Evolutionary conservation across 2,329 filamentous ascomycete genomes (phyloP).

Genomic region (Ceratocystis ficicola): DNA sequence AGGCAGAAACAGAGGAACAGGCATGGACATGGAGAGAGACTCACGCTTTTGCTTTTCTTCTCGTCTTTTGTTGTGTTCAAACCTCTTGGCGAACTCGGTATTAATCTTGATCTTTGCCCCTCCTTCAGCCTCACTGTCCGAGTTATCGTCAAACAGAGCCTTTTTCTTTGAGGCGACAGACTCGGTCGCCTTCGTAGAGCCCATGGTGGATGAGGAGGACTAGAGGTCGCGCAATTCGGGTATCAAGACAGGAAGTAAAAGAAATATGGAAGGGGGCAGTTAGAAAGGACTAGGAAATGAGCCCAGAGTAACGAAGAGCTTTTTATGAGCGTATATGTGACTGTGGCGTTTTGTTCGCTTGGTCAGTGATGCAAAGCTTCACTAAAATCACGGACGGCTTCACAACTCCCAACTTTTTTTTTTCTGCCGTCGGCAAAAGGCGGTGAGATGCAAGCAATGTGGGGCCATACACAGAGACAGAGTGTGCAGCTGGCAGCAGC

Average conservation of each 20-base stretch:
- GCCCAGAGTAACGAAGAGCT: background rate
- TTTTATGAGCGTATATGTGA: background rate
- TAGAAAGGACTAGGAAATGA: background rate
- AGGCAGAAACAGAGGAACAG: background rate
- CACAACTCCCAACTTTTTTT: conserved; percentile 14
- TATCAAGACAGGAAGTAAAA: background rate
- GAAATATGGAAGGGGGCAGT: background rate
- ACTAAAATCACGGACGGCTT: conserved; percentile 3
- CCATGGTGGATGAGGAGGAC: background rate
- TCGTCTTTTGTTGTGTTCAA: conserved; percentile 95
- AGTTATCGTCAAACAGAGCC: conserved; percentile 44
- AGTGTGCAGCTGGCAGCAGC: background rate
- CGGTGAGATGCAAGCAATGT: conserved; percentile 11
- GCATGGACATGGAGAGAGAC: conserved; percentile 26
- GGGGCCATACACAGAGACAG: background rate
- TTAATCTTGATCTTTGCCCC: conserved; percentile 64
- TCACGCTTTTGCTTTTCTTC: conserved; percentile 65
- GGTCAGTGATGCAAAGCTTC: background rate
- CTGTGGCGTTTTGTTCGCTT: background rate
- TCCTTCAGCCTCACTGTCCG: conserved; percentile 35
- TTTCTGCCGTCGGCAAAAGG: conserved; percentile 19
- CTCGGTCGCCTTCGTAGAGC: background rate
- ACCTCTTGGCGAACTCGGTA: conserved; percentile 73
- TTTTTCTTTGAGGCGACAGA: conserved; percentile 29
- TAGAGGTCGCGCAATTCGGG: background rate